Conservation (phyloP, 1,139 yeast species). For the Petasospora fabianii region DNA sequence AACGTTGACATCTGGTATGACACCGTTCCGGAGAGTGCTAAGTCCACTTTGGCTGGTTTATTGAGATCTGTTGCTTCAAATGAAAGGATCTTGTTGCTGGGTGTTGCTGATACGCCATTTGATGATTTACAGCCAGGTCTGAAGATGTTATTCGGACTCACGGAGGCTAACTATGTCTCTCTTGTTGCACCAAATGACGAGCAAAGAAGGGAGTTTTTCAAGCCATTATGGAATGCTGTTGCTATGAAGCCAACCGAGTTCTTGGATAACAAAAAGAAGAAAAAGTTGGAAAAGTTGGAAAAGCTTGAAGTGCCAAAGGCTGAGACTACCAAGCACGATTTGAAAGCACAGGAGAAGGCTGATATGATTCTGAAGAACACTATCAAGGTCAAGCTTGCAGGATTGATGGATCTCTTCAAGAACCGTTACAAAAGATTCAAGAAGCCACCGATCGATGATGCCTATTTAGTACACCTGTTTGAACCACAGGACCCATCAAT, state of each 20-base stretch:
- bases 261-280: slow-evolving; percentile 37
- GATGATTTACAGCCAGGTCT: slow-evolving; percentile 32
- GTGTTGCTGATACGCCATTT: slow-evolving; percentile 52
- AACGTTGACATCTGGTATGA: slow-evolving; percentile 75
- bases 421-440: slow-evolving; percentile 83
- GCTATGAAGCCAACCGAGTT: slow-evolving; percentile 59
- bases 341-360: slow-evolving; percentile 55
- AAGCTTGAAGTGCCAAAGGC: slow-evolving; percentile 14
- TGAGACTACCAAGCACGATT: slow-evolving; percentile 25
- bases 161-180: slow-evolving; percentile 43
- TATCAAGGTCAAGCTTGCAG: slow-evolving; percentile 79
- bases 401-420: slow-evolving; percentile 85
- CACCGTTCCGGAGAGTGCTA: slow-evolving; percentile 65
- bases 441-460: slow-evolving; percentile 85
- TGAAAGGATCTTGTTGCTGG: slow-evolving; percentile 76
- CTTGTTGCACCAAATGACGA: slow-evolving; percentile 42
- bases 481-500: slow-evolving; percentile 42
- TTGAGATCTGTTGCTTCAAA: slow-evolving; percentile 65
- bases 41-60: slow-evolving; percentile 67
- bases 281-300: slow-evolving; percentile 26
- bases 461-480: slow-evolving; percentile 67
- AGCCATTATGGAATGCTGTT: slow-evolving; percentile 51
- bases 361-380: slow-evolving; percentile 84
- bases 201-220: slow-evolving; percentile 54
- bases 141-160: slow-evolving; percentile 51